Evolutionary conservation across 495 filamentous ascomycete genomes (phyloP).

Genomic region (Parathielavia appendiculata): DNA sequence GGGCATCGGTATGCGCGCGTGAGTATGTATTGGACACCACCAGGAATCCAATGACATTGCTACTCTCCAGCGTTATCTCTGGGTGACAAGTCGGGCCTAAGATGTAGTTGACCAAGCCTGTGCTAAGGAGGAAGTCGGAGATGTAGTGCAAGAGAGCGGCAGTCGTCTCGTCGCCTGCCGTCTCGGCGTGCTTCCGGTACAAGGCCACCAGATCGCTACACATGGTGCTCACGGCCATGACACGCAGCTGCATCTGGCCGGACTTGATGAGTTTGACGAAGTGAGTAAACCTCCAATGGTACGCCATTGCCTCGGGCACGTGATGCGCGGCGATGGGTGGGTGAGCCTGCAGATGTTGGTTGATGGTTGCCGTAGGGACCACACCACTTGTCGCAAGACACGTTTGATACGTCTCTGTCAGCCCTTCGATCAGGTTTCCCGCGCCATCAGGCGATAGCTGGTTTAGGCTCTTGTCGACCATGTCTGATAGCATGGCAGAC

Average conservation of each 20-base stretch:
- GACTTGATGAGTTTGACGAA: conserved; percentile 68
- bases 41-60: conserved; percentile 82
- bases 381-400: conserved; percentile 38
- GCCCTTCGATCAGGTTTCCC: conserved; percentile 29
- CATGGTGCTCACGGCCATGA: conserved; percentile 66
- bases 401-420: conserved; percentile 39
- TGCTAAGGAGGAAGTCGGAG: conserved; percentile 57
- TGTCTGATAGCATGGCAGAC: conserved; percentile 36
- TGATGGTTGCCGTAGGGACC: conserved; percentile 30
- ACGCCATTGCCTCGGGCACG: conserved; percentile 46
- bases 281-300: conserved; percentile 65
- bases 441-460: conserved; percentile 43
- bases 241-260: conserved; percentile 84
- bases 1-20: conserved; percentile 63
- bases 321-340: conserved; percentile 27
- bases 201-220: conserved; percentile 62
- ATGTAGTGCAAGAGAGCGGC: conserved; percentile 57
- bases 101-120: conserved; percentile 74
- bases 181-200: conserved; percentile 47
- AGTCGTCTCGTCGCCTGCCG: conserved; percentile 34
- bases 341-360: conserved; percentile 29
- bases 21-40: conserved; percentile 75
- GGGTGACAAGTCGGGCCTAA: conserved; percentile 89
- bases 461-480: conserved; percentile 48
- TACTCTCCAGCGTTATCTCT: conserved; percentile 73